Conservation (phyloP, 176 grass and related monocot species). For the Oryza longistaminata region DNA sequence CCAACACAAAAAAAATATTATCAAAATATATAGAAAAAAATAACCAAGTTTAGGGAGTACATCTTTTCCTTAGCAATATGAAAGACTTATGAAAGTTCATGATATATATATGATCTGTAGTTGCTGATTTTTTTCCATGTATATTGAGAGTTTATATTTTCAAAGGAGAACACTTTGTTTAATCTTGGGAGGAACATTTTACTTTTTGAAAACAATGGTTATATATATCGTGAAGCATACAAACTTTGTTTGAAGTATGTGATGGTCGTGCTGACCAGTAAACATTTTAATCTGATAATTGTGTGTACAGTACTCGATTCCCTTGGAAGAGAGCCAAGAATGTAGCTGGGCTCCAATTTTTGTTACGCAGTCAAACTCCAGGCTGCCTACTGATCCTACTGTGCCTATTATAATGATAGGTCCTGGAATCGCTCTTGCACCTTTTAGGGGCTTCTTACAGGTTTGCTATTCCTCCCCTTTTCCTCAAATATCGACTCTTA, state of each 20-base stretch:
- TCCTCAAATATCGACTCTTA: background rate
- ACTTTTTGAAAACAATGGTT: slow-evolving; percentile 3
- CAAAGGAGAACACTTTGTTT: background rate
- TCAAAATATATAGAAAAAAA: no score
- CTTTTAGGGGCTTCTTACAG: slow-evolving; percentile 98
- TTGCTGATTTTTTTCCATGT: background rate
- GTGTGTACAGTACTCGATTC: slow-evolving; percentile 61
- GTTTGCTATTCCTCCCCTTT: slow-evolving; percentile 33
- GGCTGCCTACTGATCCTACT: slow-evolving; percentile 71
- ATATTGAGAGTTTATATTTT: background rate
- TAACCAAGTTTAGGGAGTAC: no score
- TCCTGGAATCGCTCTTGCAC: slow-evolving; percentile 89
- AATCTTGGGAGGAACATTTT: no score
- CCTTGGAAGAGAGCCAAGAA: slow-evolving; percentile 63
- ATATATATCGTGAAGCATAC: background rate
- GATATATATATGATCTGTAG: background rate
- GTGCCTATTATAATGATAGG: slow-evolving; percentile 96
- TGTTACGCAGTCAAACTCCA: slow-evolving; percentile 92
- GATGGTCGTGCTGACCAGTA: slow-evolving; percentile 10
- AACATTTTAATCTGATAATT: slow-evolving; percentile 30
- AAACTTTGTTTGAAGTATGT: background rate
- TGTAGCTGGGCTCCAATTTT: slow-evolving; percentile 91
- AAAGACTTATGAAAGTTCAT: background rate
- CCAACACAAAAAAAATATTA: no score
- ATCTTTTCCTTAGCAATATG: background rate